Evolutionary conservation across 768 basidiomycete species (phyloP), one percentile per base, ranked within the genome.

Genomic region (Hemileccinum impolitum): DNA sequence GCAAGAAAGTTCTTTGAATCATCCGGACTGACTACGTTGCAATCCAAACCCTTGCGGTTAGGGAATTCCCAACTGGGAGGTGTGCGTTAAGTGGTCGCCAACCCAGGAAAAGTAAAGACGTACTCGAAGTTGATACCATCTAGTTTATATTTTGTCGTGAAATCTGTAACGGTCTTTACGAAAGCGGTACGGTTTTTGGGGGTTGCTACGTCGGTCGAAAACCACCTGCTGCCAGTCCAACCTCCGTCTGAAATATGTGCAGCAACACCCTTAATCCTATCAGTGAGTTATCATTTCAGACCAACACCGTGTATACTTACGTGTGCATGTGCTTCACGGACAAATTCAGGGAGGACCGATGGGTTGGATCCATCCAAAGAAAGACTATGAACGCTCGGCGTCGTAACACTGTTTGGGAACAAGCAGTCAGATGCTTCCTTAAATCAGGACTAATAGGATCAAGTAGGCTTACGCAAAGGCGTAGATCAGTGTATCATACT

Each of bases 61-160:
- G 93, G 92, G 62, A 86, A 93, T 67, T 95, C 93, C 91, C 92
- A 94, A 59, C 90, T 92, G 44, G 35, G 13, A 47, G 51, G 72
- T 18, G 13, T 17, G 14, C 0, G 14, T 1, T 65, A 6, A 58
- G 15, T 23, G 1, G 1, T 38, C n/a, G 19, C 17, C 34, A 9
- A 39, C 14, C 3, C 12, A 23, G 32, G 3, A 19, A 2, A 41
- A 21, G 13, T 10, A 6, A 19, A 14, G 3, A 47, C 63, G 3
- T 47, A 69, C 66, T 64, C 62, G 26, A 69, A 63, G 21, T 55
- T 78, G 42, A 87, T 65, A 15, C 84, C 83, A 50, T 82, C 82
- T 1, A 87, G 64, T 0, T 67, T 35, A 60, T 84, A 84, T 40
- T 78, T 45, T 1, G 62, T 53, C 2, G 73, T 79, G 10, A 88